A percentile compares a stretch with the other conserved stretches of the same genome.
Evolutionary conservation across 2,329 filamentous ascomycete species (phyloP).

Genomic region (Claviceps capensis): DNA sequence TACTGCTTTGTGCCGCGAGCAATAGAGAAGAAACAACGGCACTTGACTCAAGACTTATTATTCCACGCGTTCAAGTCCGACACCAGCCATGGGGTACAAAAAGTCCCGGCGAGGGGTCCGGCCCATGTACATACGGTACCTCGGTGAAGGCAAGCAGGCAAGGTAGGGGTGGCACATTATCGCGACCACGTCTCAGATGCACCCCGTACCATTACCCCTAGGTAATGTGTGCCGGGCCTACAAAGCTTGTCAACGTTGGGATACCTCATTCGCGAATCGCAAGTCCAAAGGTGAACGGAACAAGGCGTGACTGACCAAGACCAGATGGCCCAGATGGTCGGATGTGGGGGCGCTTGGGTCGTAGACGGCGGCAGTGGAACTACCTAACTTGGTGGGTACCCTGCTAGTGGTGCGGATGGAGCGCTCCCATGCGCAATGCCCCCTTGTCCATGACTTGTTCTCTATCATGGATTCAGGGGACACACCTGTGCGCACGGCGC

Average conservation of each 20-base stretch:
- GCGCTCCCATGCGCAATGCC: neutral
- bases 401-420: conserved; percentile 4
- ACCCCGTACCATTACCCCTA: neutral
- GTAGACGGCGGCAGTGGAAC: conserved; percentile 1
- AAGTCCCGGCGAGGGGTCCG: conserved; percentile 1
- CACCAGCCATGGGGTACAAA: neutral
- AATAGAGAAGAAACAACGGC: neutral
- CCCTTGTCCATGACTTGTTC: conserved; percentile 1
- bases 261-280: neutral
- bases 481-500: neutral
- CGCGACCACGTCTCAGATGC: neutral
- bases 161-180: neutral
- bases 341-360: conserved; percentile 1
- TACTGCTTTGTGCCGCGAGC: neutral
- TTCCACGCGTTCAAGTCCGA: neutral
- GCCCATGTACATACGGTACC: neutral
- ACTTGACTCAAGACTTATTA: neutral
- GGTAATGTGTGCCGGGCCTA: neutral
- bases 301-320: neutral
- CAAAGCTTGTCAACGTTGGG: neutral
- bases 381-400: neutral
- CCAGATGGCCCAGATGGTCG: conserved; percentile 1
- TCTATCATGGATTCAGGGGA: neutral
- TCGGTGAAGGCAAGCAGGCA: neutral
- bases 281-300: neutral